Base-by-base conservation (phyloP, 1,284 basidiomycete species). In the Vanrija humicola region DNA sequence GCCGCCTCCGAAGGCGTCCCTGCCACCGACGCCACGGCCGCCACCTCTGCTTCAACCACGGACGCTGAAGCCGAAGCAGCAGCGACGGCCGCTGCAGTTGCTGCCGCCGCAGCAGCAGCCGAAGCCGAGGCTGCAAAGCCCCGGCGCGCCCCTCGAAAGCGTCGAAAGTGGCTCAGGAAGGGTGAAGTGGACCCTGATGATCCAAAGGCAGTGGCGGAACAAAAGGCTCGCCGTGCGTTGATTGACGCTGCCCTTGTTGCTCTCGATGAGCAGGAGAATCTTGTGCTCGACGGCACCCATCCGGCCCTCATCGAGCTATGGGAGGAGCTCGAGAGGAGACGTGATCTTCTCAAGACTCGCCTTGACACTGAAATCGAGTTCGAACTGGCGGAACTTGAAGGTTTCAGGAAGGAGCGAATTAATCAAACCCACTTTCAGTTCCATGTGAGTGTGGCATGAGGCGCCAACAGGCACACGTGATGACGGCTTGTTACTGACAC, bases 181-280 rank as follows among this genome's bases (percentile, higher is more conserved):
- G 72, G 72, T n/a, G 67, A 74, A 58, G 72, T 74, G n/a, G 72
- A 74, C 58, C 70, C 71, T 1, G 70, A 74, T 46, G 72, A 74
- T 52, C 62, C 55, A 10, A 56, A 68, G 15, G 72, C 72, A 2
- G 70, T 74, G 7, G 72, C 72, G 12, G 58, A 60, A 26, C 72
- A 72, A 44, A 58, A 56, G 48, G 61, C 56, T 19, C 61, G 57
- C 21, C 57, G 56, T 40, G 61, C 57, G 5, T 49, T 55, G 9
- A 62, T 62, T 29, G 57, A 62, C 54, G 52, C 50, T 45, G 70
- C 72, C 6, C 58, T 72, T 26, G 61, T 48, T 18, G 60, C 61
- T 18, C 64, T 74, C 6, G 63, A 72, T 23, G 48, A 60, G 48
- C 70, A 74, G 47, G 62, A 63, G 45, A 47, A 66, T 23, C 45